Percentiles rank a stretch among this genome's conserved stretches.
phyloP scores from a whole-genome alignment of 2,329 filamentous ascomycete species.

The Hymenoscyphus albidus region DNA sequence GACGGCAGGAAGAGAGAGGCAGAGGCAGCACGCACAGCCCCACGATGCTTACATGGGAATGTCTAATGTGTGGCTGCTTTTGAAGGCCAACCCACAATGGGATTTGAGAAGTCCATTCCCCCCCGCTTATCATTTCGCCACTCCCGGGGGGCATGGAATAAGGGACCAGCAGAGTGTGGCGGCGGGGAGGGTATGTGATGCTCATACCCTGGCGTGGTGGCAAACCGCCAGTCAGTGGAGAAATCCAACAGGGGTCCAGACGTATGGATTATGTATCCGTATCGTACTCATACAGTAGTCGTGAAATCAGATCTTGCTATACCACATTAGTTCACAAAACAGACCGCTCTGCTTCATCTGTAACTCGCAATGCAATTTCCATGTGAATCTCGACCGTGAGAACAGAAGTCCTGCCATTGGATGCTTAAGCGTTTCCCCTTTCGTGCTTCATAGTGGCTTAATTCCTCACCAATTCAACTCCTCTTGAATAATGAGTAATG shows the following conservation, averaged over 20 bases:
- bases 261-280: background rate
- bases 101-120: constrained; percentile 14
- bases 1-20: background rate
- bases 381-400: too few relatives aligned
- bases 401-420: too few relatives aligned
- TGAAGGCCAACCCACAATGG: constrained; percentile 8
- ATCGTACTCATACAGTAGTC: background rate
- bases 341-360: background rate
- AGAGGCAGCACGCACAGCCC: background rate
- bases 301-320: background rate
- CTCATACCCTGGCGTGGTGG: background rate
- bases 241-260: background rate
- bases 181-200: background rate
- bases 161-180: constrained; percentile 1
- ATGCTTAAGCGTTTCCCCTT: background rate
- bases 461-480: background rate
- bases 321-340: background rate
- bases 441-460: background rate
- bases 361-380: background rate
- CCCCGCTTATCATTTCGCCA: constrained; percentile 1
- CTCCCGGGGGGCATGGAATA: background rate
- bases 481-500: background rate
- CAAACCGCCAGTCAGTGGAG: background rate
- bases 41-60: constrained; percentile 12
- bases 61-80: constrained; percentile 9